These are phyloP conservation scores for Medicago ruthenica DNA, from an alignment of 306 rosid genomes.

Conservation along the genomic window DNA sequence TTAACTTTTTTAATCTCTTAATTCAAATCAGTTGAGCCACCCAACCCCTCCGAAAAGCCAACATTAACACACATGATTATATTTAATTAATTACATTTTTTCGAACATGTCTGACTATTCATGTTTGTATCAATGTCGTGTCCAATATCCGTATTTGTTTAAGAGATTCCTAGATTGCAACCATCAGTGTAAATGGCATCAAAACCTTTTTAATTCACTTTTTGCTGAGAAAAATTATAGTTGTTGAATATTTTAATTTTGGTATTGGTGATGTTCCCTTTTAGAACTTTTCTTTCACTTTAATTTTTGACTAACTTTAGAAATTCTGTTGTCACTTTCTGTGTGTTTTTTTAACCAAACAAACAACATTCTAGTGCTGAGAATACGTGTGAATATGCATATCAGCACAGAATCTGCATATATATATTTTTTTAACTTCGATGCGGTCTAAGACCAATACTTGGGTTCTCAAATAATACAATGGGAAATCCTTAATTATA, in stretches of 20 bases:
- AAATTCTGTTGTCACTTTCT: not conserved
- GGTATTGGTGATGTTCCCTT: not conserved
- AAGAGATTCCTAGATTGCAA: not conserved
- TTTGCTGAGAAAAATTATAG: not conserved
- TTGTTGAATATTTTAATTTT: not conserved
- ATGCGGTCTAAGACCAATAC: not conserved
- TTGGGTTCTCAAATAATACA: not conserved
- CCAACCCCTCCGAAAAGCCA: too few species aligned
- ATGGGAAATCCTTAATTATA: conserved; percentile 20
- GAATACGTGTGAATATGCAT: not conserved
- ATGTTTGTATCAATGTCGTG: not conserved
- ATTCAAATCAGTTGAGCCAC: too few species aligned
- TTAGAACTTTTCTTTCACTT: not conserved
- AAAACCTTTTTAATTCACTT: conserved; percentile 6
- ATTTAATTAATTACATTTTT: not conserved
- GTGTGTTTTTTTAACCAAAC: not conserved
- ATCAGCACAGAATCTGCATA: not conserved
- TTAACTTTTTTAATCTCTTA: too few species aligned
- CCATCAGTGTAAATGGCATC: conserved; percentile 59
- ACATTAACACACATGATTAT: not conserved
- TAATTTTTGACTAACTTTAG: not conserved
- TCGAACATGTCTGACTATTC: not conserved
- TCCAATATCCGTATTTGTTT: not conserved
- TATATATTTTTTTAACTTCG: not conserved
- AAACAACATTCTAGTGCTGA: not conserved